Conservation (phyloP, 768 basidiomycete species). For the Boletellus emodensis region DNA sequence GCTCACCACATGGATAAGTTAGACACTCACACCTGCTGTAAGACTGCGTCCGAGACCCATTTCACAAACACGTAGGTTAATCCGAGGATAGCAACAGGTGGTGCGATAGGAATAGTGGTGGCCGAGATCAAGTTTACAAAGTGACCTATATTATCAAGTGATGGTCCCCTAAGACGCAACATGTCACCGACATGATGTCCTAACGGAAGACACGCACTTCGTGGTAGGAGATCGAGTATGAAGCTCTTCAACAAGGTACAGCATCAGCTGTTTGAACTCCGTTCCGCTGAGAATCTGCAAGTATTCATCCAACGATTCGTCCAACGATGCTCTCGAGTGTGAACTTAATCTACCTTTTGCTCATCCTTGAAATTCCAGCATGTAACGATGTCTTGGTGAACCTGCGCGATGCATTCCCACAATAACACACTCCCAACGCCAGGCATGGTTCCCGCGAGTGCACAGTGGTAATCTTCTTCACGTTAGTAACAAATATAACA, state of each 20-base stretch:
- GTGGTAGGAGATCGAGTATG: background rate
- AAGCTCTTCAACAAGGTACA: slow-evolving; percentile 4
- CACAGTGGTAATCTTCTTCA: background rate
- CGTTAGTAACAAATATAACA: background rate
- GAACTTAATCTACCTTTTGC: background rate
- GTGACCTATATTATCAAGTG: background rate
- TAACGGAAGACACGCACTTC: background rate
- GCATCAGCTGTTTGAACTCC: slow-evolving; percentile 2
- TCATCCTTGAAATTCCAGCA: slow-evolving; percentile 9
- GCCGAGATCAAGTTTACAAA: slow-evolving; percentile 2
- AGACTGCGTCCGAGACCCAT: slow-evolving; percentile 2
- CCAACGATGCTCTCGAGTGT: background rate
- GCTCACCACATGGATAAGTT: background rate
- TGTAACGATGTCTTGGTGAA: slow-evolving; percentile 5
- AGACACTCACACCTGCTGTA: background rate
- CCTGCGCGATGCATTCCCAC: slow-evolving; percentile 1
- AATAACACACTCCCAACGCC: background rate
- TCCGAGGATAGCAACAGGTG: slow-evolving; percentile 5
- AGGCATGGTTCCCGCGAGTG: slow-evolving; percentile 1
- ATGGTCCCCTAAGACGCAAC: background rate
- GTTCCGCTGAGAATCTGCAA: slow-evolving; percentile 2
- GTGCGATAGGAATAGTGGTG: background rate
- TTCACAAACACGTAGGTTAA: slow-evolving; percentile 2
- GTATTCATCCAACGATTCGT: background rate
- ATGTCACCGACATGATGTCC: background rate